A percentile compares a stretch with the other conserved stretches of the same genome.
These are phyloP conservation scores for Xylaria longipes DNA, from an alignment of 495 filamentous ascomycete species.

Conservation along the genomic window DNA sequence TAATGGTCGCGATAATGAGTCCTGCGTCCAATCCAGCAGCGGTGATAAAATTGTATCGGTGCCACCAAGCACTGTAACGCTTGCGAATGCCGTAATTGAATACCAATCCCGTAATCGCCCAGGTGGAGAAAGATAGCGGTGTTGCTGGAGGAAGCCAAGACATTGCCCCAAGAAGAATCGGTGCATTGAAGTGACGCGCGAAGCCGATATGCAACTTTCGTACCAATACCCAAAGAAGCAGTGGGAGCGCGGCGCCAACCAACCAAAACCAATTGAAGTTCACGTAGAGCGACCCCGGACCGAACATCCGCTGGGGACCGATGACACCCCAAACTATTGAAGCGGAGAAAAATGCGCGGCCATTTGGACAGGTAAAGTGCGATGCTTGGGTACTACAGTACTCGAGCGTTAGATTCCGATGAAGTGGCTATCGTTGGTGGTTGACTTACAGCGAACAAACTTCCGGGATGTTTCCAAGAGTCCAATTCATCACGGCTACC, in stretches of 20 bases:
- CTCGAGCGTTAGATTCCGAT: background rate
- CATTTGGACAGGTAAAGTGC: slow-evolving; percentile 66
- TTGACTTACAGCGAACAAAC: slow-evolving; percentile 53
- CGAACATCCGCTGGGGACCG: slow-evolving; percentile 63
- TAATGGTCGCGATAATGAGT: slow-evolving; percentile 50
- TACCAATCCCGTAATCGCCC: slow-evolving; percentile 62
- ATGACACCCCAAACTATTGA: slow-evolving; percentile 66
- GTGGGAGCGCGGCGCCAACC: slow-evolving; percentile 55
- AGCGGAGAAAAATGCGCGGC: slow-evolving; percentile 63
- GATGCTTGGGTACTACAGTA: slow-evolving; percentile 45
- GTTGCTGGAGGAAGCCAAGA: slow-evolving; percentile 63
- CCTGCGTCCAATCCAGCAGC: slow-evolving; percentile 62
- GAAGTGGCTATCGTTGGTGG: background rate
- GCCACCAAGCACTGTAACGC: slow-evolving; percentile 63
- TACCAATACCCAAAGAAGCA: slow-evolving; percentile 59
- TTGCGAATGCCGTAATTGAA: slow-evolving; percentile 63
- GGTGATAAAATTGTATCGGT: slow-evolving; percentile 67
- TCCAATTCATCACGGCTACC: slow-evolving; percentile 66
- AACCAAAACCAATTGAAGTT: slow-evolving; percentile 66
- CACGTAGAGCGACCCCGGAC: slow-evolving; percentile 62
- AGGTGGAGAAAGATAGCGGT: slow-evolving; percentile 64
- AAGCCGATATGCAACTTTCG: slow-evolving; percentile 54
- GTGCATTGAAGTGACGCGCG: slow-evolving; percentile 59
- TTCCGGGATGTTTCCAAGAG: slow-evolving; percentile 58
- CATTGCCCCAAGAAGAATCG: slow-evolving; percentile 67